phyloP scores from a whole-genome alignment of 257 asterid species.

The Scutellaria minor region DNA sequence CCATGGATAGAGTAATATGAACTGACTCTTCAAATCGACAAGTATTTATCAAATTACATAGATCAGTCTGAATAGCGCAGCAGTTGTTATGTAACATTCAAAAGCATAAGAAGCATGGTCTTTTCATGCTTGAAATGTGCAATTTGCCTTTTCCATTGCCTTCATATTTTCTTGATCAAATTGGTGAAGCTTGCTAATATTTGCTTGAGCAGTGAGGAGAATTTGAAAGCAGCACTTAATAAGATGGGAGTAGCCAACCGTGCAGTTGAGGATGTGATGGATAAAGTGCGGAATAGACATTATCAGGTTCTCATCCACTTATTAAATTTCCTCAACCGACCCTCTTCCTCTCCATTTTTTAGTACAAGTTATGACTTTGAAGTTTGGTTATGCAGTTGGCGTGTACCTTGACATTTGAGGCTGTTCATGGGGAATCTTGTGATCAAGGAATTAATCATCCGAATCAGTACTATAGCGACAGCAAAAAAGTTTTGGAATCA shows the following conservation, averaged over 20 bases:
- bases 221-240: constrained; percentile 84
- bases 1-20: background rate
- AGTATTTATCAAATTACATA: constrained; percentile 3
- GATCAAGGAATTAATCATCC: constrained; percentile 97
- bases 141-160: constrained; percentile 15
- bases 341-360: background rate
- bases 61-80: constrained; percentile 18
- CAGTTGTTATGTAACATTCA: constrained; percentile 11
- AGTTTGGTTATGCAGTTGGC: constrained; percentile 67
- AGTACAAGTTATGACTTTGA: constrained; percentile 31
- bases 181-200: constrained; percentile 28
- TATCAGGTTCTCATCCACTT: constrained; percentile 68
- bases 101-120: background rate
- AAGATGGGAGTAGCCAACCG: constrained; percentile 83
- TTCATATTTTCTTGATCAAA: constrained; percentile 24
- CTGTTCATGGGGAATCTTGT: constrained; percentile 79
- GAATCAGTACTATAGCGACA: constrained; percentile 84
- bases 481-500: constrained; percentile 66
- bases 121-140: constrained; percentile 19
- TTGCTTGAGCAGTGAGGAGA: constrained; percentile 75
- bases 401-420: constrained; percentile 94
- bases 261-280: constrained; percentile 76
- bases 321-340: constrained; percentile 7
- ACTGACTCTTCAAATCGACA: background rate
- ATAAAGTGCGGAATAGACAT: constrained; percentile 77